Evolutionary conservation across 2,329 filamentous ascomycete genomes (phyloP).

Genomic region (Peltaster fructicola): DNA sequence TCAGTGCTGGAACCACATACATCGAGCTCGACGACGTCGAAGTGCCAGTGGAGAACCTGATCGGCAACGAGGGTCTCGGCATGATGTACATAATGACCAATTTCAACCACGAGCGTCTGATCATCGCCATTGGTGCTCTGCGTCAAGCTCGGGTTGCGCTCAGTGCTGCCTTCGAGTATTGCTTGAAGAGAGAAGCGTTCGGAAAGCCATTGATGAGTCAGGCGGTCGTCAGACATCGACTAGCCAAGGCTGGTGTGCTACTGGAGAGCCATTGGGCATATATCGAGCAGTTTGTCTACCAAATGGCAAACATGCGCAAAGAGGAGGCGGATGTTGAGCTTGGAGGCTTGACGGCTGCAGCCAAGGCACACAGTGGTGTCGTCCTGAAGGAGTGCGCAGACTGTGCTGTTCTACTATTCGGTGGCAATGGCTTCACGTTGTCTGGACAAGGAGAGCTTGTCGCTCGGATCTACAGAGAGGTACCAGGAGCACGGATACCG

Average conservation of each 20-base stretch:
- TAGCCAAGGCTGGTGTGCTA: constrained; percentile 51
- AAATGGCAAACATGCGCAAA: constrained; percentile 44
- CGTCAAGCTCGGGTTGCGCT: constrained; percentile 45
- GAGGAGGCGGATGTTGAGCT: constrained; percentile 44
- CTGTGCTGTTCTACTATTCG: constrained; percentile 52
- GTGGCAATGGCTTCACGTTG: constrained; percentile 54
- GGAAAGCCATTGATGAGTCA: constrained; percentile 54
- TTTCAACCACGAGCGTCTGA: constrained; percentile 62
- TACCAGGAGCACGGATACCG: constrained; percentile 17
- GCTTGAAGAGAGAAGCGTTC: constrained; percentile 49
- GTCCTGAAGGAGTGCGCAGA: constrained; percentile 56
- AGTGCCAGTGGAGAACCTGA: constrained; percentile 51
- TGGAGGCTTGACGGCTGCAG: constrained; percentile 53
- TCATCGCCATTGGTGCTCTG: constrained; percentile 46
- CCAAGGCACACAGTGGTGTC: constrained; percentile 55
- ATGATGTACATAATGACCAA: constrained; percentile 45
- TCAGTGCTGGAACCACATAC: constrained; percentile 51
- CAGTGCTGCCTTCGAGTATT: constrained; percentile 42
- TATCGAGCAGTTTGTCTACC: constrained; percentile 54
- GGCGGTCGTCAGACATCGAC: constrained; percentile 53
- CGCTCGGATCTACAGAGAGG: constrained; percentile 38
- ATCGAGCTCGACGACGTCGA: constrained; percentile 61
- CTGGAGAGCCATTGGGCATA: constrained; percentile 55
- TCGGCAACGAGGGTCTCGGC: constrained; percentile 51
- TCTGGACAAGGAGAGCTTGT: constrained; percentile 53